Evolutionary conservation across 805 yeast genomes (phyloP), one percentile per base, ranked within the genome.

Genomic region (Barnettozyma sucrosica): DNA sequence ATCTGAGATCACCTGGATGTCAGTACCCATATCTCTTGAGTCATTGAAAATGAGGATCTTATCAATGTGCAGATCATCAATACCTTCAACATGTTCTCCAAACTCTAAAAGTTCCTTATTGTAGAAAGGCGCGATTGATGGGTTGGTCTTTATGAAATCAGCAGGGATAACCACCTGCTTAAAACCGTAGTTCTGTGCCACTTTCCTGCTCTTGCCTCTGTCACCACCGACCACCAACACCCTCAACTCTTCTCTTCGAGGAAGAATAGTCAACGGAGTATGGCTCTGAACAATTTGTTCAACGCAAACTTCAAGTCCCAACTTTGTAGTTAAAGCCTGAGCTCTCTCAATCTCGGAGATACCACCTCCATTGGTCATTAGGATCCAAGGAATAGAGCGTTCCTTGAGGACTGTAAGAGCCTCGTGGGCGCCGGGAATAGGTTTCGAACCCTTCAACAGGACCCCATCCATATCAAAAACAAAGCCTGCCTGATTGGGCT

Each of bases 321-420:
- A 64, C 32, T 65, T 65, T 8, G 67, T 57, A 2, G 80, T 72
- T 3, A 87, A 62, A 30, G 72, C 75, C 2, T 70, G 68, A 2
- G 81, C 79, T 39, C 96, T 69, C n/a, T 71, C 74, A 5, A 58
- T 51, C 58, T 89, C 97, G 11, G 76, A 66, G 28, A 74, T 74
- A 2, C 97, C 97, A 7, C 97, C 97, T 18, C 97, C 97, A 63
- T 90, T 89, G 7, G 97, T 89, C 61, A 90, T 71, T 37, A 90
- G 61, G n/a, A 89, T 79, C 67, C 80, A 90, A 1, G 97, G 96
- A 7, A 89, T 69, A 18, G 74, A 71, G 20, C 73, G 59, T 7
- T 71, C 52, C 39, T 81, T 69, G 41, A 90, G 68, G 16, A 77
- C 61, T 41, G 70, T 62, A 26, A 86, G 66, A 0, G 95, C 85